A percentile compares a stretch with the other conserved stretches of the same genome.
Conservation (phyloP, 164 flowering plant species). For the Amborella trichopoda region DNA sequence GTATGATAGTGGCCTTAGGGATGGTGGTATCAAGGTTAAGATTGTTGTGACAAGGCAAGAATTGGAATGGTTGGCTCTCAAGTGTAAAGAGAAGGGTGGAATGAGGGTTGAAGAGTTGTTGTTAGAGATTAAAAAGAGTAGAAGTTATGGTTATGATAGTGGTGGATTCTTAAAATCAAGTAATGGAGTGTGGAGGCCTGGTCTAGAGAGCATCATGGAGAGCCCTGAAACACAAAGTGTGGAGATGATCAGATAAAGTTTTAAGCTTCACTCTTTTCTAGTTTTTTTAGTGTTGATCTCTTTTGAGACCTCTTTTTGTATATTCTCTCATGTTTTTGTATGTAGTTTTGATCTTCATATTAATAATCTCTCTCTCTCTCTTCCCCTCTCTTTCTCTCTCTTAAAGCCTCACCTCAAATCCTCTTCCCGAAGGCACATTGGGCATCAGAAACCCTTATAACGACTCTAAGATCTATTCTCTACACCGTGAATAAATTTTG, state of each 20-base stretch:
- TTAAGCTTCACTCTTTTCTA: background rate
- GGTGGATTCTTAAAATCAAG: no score
- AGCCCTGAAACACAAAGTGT: constrained; percentile 22
- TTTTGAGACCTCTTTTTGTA: background rate
- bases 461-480: no score
- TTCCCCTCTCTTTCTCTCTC: no score
- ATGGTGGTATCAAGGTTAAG: constrained; percentile 35
- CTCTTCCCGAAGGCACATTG: no score
- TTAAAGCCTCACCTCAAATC: no score
- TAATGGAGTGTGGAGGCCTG: constrained; percentile 50
- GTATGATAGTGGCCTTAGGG: constrained; percentile 4
- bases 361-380: background rate
- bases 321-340: background rate
- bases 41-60: constrained; percentile 51
- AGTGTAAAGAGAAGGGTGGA: constrained; percentile 26
- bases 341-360: background rate
- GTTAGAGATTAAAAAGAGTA: constrained; percentile 32
- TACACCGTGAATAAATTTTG: no score
- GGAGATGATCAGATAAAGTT: constrained; percentile 27
- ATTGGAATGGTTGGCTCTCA: constrained; percentile 37
- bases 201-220: constrained; percentile 52
- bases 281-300: no score
- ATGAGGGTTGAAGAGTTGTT: constrained; percentile 34
- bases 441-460: no score
- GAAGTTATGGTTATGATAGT: constrained; percentile 10